Evolutionary conservation across 805 yeast species (phyloP).

Genomic region (Nakazawaea siamensis): DNA sequence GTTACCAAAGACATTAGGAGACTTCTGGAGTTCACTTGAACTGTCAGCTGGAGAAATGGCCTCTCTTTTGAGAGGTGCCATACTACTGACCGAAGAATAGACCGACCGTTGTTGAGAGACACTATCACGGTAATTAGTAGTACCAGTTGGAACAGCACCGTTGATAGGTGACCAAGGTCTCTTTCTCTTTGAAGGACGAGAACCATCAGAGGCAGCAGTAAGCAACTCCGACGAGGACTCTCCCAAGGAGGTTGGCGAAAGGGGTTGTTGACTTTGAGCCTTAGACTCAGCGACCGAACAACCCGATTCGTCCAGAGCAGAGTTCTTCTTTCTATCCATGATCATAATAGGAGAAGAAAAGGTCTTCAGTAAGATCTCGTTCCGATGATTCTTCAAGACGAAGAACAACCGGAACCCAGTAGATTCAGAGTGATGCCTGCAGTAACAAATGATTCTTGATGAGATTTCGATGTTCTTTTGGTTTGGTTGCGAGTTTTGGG

Average conservation of each 20-base stretch:
- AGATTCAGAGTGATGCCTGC: slow-evolving; percentile 90
- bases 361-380: slow-evolving; percentile 62
- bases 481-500: slow-evolving; percentile 21
- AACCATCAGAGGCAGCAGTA: slow-evolving; percentile 13
- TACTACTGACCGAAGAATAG: slow-evolving; percentile 28
- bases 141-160: slow-evolving; percentile 11
- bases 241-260: slow-evolving; percentile 58
- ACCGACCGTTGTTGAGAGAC: slow-evolving; percentile 26
- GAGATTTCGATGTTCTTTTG: slow-evolving; percentile 37
- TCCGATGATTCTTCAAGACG: slow-evolving; percentile 52
- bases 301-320: slow-evolving; percentile 14
- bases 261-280: slow-evolving; percentile 22
- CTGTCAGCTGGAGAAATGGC: slow-evolving; percentile 35
- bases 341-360: slow-evolving; percentile 75
- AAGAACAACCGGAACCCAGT: slow-evolving; percentile 73
- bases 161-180: slow-evolving; percentile 27
- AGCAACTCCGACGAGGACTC: slow-evolving; percentile 50
- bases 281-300: background rate
- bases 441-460: slow-evolving; percentile 87
- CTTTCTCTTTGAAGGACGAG: slow-evolving; percentile 39
- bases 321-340: slow-evolving; percentile 84
- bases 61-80: slow-evolving; percentile 30
- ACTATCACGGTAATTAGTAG: slow-evolving; percentile 27
- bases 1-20: slow-evolving; percentile 6
- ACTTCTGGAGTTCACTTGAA: slow-evolving; percentile 11